These are phyloP conservation scores for Capsicum rhomboideum DNA, from an alignment of 257 asterid species.

Conservation along the genomic window DNA sequence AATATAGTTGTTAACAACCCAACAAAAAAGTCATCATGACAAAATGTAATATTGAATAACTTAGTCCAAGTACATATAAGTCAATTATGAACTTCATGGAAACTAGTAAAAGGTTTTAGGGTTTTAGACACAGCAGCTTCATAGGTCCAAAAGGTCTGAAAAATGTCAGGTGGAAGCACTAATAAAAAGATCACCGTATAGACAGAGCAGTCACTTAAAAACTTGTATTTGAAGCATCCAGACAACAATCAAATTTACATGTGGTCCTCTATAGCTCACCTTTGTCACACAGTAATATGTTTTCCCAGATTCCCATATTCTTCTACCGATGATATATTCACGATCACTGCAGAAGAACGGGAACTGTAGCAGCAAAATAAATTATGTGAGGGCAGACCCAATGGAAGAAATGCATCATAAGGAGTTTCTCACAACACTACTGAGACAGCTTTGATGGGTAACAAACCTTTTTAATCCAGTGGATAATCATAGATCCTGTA, in stretches of 20 bases:
- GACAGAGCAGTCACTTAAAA: neutral
- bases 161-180: neutral
- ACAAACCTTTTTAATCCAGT: constrained; percentile 87
- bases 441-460: neutral
- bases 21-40: neutral
- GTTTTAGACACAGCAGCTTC: neutral
- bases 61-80: neutral
- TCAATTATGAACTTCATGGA: neutral
- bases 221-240: neutral
- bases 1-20: neutral
- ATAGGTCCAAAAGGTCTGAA: neutral
- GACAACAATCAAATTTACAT: neutral
- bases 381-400: neutral
- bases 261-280: constrained; percentile 20
- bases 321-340: constrained; percentile 71
- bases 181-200: neutral
- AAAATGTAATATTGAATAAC: neutral
- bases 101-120: neutral
- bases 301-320: constrained; percentile 77
- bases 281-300: constrained; percentile 57
- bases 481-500: constrained; percentile 68
- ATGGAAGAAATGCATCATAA: neutral
- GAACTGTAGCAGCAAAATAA: constrained; percentile 46
- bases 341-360: constrained; percentile 94
- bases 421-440: neutral